Percentiles rank a stretch among this genome's conserved stretches.
phyloP scores from a whole-genome alignment of 83 land plant genomes.

The Thuja plicata region DNA sequence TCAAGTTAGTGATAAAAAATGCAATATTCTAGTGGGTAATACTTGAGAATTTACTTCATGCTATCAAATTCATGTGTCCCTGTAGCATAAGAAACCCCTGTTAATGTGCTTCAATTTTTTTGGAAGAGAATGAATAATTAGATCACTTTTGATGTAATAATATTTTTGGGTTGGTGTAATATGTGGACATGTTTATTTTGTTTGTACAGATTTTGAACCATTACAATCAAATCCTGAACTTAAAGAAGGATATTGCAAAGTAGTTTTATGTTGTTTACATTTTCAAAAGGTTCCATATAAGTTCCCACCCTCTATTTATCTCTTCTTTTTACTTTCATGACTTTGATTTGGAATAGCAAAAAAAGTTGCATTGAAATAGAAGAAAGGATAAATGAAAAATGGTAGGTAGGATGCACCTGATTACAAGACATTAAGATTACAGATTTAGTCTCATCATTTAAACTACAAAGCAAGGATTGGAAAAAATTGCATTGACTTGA shows the following conservation, averaged over 20 bases:
- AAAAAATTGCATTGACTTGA: not conserved
- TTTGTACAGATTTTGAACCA: conserved; percentile 73
- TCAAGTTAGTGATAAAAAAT: not conserved
- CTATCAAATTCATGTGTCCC: not conserved
- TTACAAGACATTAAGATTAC: not conserved
- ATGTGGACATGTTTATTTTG: not conserved
- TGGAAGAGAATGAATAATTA: not conserved
- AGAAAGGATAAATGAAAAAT: not conserved
- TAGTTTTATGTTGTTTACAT: conserved; percentile 83
- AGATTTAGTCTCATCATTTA: not conserved
- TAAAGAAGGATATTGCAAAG: conserved; percentile 88
- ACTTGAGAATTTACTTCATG: not conserved
- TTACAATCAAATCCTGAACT: conserved; percentile 74
- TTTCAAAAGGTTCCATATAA: conserved; percentile 84
- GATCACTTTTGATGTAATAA: not conserved
- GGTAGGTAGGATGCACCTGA: not conserved
- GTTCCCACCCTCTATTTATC: not conserved
- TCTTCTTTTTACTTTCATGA: not conserved
- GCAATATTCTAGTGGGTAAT: not conserved
- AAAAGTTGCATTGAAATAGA: not conserved
- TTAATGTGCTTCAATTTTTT: not conserved
- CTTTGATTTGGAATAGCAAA: not conserved
- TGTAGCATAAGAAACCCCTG: not conserved
- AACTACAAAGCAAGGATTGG: not conserved
- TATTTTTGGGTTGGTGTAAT: not conserved